Evolutionary conservation across 2,329 filamentous ascomycete species (phyloP), one percentile per base, ranked within the genome.

Genomic region (Diaporthe sp.): DNA sequence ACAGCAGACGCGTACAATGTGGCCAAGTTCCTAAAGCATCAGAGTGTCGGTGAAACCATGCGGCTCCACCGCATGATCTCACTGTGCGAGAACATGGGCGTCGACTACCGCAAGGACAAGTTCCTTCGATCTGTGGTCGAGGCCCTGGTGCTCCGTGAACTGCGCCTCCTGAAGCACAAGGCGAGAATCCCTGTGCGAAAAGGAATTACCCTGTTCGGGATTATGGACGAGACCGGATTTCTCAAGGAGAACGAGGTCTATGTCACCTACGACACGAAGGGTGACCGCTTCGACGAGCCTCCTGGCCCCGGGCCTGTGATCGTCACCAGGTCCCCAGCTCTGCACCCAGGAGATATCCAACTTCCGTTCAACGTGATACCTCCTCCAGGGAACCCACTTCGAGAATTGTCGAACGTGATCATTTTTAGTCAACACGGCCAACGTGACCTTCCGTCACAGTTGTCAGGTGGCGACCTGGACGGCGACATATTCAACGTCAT

Each of bases 401-500:
- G 85, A 1, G 81, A 86, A 0, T 86, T 96, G 1, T 85, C 87
- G 2, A 98, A 97, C 80, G 96, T 94, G 76, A 88, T 98, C 22
- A 91, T 94, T 1, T 98, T 98, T 81, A 95, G 93, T 76, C 90
- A 92, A 74, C 87, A 90, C 57, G 95, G 95, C 0, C 37, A 79
- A 0, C 90, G 95, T 22, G 95, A 97, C 80, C 85, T 98, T 0
- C 94, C 95, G 0, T 96, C 94, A 76, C 90, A 93, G 82, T 86
- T 98, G 0, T 93, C 93, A 72, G 95, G 95, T 1, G 95, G 95
- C 0, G 95, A 98, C 82, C 88, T 98, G 0, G 95, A 97, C 78
- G 95, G 95, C 0, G 95, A 98, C 81, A 85, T 94, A 0, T 98
- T 94, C 83, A 93, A 95, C 78, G 85, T 97, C 68, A 94, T 97